Evolutionary conservation across 176 grass and related monocot genomes (phyloP), one percentile per base, ranked within the genome.

Genomic region (Paspalum vaginatum): DNA sequence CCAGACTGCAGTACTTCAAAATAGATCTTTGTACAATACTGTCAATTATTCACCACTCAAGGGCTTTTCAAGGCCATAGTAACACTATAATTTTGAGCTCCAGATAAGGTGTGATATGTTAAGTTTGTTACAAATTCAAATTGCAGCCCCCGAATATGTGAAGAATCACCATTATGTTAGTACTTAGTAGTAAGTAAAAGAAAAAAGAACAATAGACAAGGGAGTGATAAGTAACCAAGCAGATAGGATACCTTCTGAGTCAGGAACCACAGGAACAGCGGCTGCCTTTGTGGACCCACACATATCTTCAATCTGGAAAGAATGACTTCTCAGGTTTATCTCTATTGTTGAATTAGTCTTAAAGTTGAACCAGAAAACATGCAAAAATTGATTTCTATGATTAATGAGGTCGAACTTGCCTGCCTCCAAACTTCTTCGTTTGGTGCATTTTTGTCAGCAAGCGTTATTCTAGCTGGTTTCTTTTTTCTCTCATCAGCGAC

Each of bases 391-490:
- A 6, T 46, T 48, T n/a, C 12, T 9, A 57, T 37, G 26, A 42
- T 72, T 24, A 56, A 57, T 71, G 63, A 81, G 39, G 69, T 41
- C 47, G 84, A 72, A 50, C 79, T 84, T 85, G 65, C 95, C 92
- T 98, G 92, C 65, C 81, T 89, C 95, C 95, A 98, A 51, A 98
- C 95, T 91, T 95, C 95, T 82, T 98, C 92, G 11, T 98, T 98
- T 84, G 95, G 95, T 43, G 95, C 95, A 89, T 98, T 98, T 90
- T 98, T 98, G 80, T 98, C 95, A 79, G 95, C 95, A 13, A 98
- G 90, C 46, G 92, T 98, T 91, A 98, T 95, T 78, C 88, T 69
- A 85, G 78, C 88, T 74, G 92, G 95, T 81, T 92, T 98, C 81
- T 95, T 95, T 78, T 84, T 95, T 17, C 85, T 75, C 82, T 93